Evolutionary conservation across 306 rosid species (phyloP), one percentile per base, ranked within the genome.

Genomic region (Pyrus bretschneideri): DNA sequence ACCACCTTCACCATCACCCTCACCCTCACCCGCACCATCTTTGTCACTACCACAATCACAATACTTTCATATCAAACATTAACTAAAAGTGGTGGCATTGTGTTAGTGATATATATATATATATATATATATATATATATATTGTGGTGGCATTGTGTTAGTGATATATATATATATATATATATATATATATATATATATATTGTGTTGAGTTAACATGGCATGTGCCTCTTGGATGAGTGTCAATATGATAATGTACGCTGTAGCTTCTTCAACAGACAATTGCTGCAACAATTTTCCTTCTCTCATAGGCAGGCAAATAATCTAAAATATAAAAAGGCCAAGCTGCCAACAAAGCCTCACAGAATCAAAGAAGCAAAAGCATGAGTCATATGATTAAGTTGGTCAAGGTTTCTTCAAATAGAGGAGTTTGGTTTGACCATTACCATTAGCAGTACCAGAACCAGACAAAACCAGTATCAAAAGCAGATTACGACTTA

Each of bases 391-490:
- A 2, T 38, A 38, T 38, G 42, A 7, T 38, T 85, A 64, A 80
- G 81, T 80, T 79, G 91, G 87, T 86, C 89, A 83, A 85, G 76
- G 78, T 82, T 86, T 66, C 85, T 87, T 77, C 13, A 83, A 81
- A 68, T 33, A 46, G 13, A 72, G 79, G 73, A 0, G 45, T 78
- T 84, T 77, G 86, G 84, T 74, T 65, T 79, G 82, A 79, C 82
- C 75, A 60, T 68, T 81, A 85, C 70, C 10, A 42, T 76, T 60
- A 61, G 15, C 57, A 66, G 1, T 5, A 35, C 84, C 82, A 85
- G 83, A 82, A 77, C 78, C 79, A 31, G 78, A 79, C 86, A 83
- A 79, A 57, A 73, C 44, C 62, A 57, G 11, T 68, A 73, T 82
- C 73, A 70, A 72, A 62, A 70, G 81, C 72, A 35, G 72, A 51